A percentile compares a stretch with the other conserved stretches of the same genome.
phyloP scores from a whole-genome alignment of 768 basidiomycete species.

The Lactifluus piperatus region DNA sequence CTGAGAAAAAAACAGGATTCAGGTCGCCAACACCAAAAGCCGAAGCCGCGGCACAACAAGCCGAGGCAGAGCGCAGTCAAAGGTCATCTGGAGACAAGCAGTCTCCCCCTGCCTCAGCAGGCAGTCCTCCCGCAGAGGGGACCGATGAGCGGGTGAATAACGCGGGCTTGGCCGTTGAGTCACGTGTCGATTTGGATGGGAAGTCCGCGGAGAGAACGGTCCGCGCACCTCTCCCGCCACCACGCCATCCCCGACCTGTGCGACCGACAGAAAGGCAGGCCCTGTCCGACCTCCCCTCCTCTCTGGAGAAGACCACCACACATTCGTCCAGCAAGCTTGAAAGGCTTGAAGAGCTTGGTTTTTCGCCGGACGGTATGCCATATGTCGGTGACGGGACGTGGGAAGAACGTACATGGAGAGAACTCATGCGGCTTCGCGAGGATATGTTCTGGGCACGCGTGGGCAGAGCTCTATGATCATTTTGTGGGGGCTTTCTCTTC shows the following conservation, averaged over 20 bases:
- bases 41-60: not conserved
- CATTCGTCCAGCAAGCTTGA: not conserved
- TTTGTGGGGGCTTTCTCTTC: not conserved
- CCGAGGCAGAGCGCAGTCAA: not conserved
- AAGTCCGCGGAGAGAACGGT: not conserved
- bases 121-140: not conserved
- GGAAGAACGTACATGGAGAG: slow-evolving; percentile 84
- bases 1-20: not conserved
- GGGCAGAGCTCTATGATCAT: slow-evolving; percentile 39
- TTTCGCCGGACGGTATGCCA: slow-evolving; percentile 30
- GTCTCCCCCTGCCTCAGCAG: not conserved
- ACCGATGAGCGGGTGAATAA: not conserved
- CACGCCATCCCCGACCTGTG: slow-evolving; percentile 10
- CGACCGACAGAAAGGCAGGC: slow-evolving; percentile 3
- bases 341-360: slow-evolving; percentile 1
- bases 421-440: slow-evolving; percentile 61
- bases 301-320: not conserved
- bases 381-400: slow-evolving; percentile 65
- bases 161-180: not conserved
- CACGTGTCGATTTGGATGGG: not conserved
- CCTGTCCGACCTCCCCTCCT: not conserved
- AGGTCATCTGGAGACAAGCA: not conserved
- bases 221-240: slow-evolving; percentile 12
- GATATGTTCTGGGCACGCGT: slow-evolving; percentile 84
- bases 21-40: not conserved